A percentile compares a stretch with the other conserved stretches of the same genome.
These are phyloP conservation scores for Coprinellus aureogranulatus DNA, from an alignment of 768 basidiomycete species.

Conservation along the genomic window DNA sequence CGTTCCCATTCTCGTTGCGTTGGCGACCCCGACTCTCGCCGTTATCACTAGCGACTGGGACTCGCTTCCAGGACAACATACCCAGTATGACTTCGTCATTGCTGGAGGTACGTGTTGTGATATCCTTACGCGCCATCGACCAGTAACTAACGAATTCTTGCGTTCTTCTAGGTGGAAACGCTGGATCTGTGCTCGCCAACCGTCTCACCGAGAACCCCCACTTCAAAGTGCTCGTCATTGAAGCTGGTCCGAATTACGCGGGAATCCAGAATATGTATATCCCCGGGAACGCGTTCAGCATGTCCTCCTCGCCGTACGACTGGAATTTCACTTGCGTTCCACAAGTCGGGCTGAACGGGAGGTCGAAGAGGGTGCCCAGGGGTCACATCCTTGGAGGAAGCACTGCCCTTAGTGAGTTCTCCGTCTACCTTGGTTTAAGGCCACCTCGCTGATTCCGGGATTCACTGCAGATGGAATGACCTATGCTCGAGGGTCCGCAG, in stretches of 20 bases:
- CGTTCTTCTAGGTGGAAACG: conserved; percentile 29
- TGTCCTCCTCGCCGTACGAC: conserved; percentile 8
- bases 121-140: background rate
- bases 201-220: conserved; percentile 38
- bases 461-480: conserved; percentile 17
- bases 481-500: conserved; percentile 28
- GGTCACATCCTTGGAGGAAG: conserved; percentile 17
- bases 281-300: conserved; percentile 14
- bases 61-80: too few relatives aligned
- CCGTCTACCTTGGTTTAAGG: background rate
- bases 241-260: conserved; percentile 27
- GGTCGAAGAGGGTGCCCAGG: conserved; percentile 9
- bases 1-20: too few relatives aligned
- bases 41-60: too few relatives aligned
- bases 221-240: conserved; percentile 37
- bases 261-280: conserved; percentile 13
- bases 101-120: conserved; percentile 17
- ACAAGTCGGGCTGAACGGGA: conserved; percentile 14
- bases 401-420: conserved; percentile 16
- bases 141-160: background rate
- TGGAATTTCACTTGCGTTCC: conserved; percentile 19
- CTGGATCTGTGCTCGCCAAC: conserved; percentile 44
- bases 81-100: conserved; percentile 25
- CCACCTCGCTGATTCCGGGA: background rate
- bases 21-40: too few relatives aligned